phyloP scores from a whole-genome alignment of 495 filamentous ascomycete genomes.

The Xylaria telfairii region DNA sequence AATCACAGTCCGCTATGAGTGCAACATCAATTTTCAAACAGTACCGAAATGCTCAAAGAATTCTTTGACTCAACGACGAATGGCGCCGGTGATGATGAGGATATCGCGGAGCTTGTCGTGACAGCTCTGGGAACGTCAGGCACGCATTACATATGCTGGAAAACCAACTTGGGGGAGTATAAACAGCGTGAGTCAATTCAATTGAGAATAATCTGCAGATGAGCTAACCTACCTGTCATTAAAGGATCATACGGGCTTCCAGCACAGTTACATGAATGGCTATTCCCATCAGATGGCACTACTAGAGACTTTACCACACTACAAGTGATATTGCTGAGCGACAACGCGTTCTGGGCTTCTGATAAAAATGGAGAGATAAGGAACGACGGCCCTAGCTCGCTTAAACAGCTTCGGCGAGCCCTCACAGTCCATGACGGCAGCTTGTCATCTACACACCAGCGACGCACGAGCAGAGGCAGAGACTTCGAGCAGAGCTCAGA shows the following conservation, averaged over 20 bases:
- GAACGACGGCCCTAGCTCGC: constrained; percentile 29
- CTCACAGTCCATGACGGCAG: constrained; percentile 32
- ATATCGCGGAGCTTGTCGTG: constrained; percentile 37
- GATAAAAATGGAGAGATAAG: constrained; percentile 48
- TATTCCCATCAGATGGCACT: constrained; percentile 46
- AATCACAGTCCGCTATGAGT: not conserved
- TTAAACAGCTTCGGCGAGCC: constrained; percentile 34
- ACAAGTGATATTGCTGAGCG: constrained; percentile 49
- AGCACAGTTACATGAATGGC: constrained; percentile 43
- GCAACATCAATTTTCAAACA: not conserved
- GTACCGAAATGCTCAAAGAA: constrained; percentile 32
- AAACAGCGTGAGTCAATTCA: constrained; percentile 32
- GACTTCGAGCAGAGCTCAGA: constrained; percentile 30
- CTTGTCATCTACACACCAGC: constrained; percentile 1
- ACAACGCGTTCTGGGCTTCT: constrained; percentile 51
- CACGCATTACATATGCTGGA: constrained; percentile 40
- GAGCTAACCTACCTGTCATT: not conserved
- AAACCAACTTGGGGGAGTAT: constrained; percentile 35
- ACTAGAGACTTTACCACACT: constrained; percentile 46
- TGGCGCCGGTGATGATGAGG: constrained; percentile 31
- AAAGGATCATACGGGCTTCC: constrained; percentile 50
- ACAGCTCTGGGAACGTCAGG: constrained; percentile 38
- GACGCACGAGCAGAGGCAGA: constrained; percentile 29
- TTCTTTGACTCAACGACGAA: constrained; percentile 31
- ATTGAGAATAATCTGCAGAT: not conserved